Evolutionary conservation across 2,329 filamentous ascomycete species (phyloP), one percentile per base, ranked within the genome.

Genomic region (Westerdykella sp.): DNA sequence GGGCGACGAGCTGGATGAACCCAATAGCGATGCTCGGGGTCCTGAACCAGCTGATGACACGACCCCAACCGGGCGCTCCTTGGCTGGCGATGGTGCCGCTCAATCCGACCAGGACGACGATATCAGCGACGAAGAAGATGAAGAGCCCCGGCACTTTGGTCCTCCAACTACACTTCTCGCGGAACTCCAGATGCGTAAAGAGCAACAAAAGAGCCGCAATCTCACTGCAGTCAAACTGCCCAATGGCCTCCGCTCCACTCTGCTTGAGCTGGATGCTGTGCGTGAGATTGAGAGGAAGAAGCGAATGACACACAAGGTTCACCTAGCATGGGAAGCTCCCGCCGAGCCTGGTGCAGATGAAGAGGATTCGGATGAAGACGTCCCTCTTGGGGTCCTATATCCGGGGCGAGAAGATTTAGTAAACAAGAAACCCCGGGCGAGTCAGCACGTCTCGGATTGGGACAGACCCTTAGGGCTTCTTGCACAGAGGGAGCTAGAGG

Each of bases 151-250:
- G 1, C 84, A 80, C 49, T 75, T 82, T 41, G 87, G 86, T 1
- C 78, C 83, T 4, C 93, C 93, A 1, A 95, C 89, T 1, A 98
- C 93, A 0, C 76, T 98, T 0, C 78, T 98, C 18, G 93, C 93
- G 0, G 93, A 98, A 63, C 73, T 98, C 6, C 88, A 96, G 62
- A 71, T 95, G 50, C 84, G 93, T 40, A 97, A 98, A 63, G 83
- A 87, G 46, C 86, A 95, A 55, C 84, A 94, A 57, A 90, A 87
- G 65, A 75, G 83, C 48, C 82, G 93, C 30, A 93, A 84, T 23
- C 79, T 82, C 16, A 84, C 84, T 12, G 76, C 83, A 16, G 74
- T 78, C 25, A 79, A 76, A 12, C 70, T 75, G 1, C 77, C 74
- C 53, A 82, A 84, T 42, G 90, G 88, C n/a, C 83, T 95, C 76